Evolutionary conservation across 2,329 filamentous ascomycete genomes (phyloP), one percentile per base, ranked within the genome.

Genomic region (Sphaerulina musiva): DNA sequence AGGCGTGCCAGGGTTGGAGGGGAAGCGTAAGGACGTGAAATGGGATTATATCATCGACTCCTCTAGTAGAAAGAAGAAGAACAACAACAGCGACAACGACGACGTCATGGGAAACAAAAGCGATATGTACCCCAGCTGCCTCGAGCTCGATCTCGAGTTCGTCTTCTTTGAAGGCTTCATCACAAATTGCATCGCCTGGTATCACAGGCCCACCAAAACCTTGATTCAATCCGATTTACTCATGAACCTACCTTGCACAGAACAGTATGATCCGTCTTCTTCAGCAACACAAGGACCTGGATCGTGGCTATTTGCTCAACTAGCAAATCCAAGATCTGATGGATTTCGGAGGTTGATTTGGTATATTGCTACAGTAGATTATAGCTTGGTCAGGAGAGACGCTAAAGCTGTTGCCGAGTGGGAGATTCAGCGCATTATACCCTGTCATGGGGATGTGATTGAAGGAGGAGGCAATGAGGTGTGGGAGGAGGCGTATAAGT

Each of bases 111-210:
- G 26, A 26, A 26, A 6, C 26, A 26, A 6, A 26, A 26, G 26
- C 26, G 26, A 26, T 26, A 26, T 26, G 26, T 26, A 6, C 26
- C 26, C 26, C 26, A 26, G 26, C 4, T 26, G 4, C 2, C 6
- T 26, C 6, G 26, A 26, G 2, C 26, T 2, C 26, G 26, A 26
- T 26, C 26, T 26, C 26, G 26, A 6, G 6, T 26, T 26, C 26
- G 26, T 58, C 3, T 47, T 58, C 5, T 58, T 58, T 43, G 50
- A 55, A 20, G 56, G 56, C 32, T 58, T 58, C 56, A 58, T 56
- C 53, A 58, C 56, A 23, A 51, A 58, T 26, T 51, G 48, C 9
- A 46, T 55, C 20, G 56, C 56, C 17, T 58, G 56, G 56, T 56
- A 56, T 46, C 56, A 58, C 26, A 58, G 53, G 44, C 46, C 53